Base-by-base conservation (phyloP, 345 rosid genomes). In the Capsella bursapastoris region DNA sequence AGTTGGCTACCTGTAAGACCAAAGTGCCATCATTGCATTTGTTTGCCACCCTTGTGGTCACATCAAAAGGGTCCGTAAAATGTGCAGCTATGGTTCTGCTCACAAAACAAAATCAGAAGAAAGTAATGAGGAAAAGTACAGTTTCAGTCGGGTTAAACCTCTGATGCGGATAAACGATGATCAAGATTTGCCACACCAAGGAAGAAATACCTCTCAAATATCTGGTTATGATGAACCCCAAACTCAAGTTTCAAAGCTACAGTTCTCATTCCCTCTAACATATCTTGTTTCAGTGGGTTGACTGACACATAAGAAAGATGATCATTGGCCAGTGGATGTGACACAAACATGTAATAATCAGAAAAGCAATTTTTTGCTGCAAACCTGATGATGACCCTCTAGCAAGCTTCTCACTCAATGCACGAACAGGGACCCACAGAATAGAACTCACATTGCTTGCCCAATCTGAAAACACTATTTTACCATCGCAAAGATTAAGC, bases 221-320 rank as follows among this genome's bases (percentile, higher is more conserved):
- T 86, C 83, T 92, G 99, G 84, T 92, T 95, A 76, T 84, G 90
- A 56, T 88, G 89, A 67, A 78, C 86, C 73, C 99, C 99, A 82
- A 95, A 95, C 73, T 92, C 92, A 74, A 92, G 99, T 72, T 90
- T 90, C 76, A 95, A 76, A 75, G 99, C 99, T 63, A 95, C 86
- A 48, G 99, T 95, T 86, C 99, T 86, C 97, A 95, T 86, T 66
- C 99, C 97, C 65, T 92, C 99, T 50, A 95, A 88, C 57, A 89
- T 81, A 82, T 85, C 93, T 61, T 83, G 97, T 76, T 73, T 89
- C 77, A 81, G 88, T 25, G 96, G 87, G 52, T 68, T 76, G 35
- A 82, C 97, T 95, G 93, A 79, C 40, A 31, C 57, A 65, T 80
- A 49, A 59, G 29, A 81, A 75, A 31, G 34, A 59, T 31, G 72